Evolutionary conservation across 2,329 filamentous ascomycete genomes (phyloP).

Genomic region (Monosporascus cannonballus): DNA sequence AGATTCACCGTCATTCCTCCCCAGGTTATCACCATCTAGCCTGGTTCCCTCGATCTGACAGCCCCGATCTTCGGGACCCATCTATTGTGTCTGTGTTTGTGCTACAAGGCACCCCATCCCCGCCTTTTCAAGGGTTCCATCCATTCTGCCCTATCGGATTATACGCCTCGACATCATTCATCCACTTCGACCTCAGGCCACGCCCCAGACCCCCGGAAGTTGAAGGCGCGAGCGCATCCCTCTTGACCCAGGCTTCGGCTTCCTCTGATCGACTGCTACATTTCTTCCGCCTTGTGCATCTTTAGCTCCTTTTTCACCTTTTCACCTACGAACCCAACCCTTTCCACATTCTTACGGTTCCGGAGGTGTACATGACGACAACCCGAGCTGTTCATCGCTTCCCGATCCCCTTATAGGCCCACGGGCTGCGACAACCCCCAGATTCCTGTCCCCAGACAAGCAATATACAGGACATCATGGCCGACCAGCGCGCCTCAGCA

Average conservation of each 20-base stretch:
- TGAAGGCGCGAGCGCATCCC: background rate
- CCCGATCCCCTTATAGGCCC: constrained; percentile 26
- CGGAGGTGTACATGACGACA: constrained; percentile 26
- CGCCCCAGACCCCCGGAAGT: no score
- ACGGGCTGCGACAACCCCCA: constrained; percentile 21
- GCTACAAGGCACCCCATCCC: background rate
- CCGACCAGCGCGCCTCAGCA: constrained; percentile 20
- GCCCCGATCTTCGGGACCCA: background rate
- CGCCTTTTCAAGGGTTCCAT: background rate
- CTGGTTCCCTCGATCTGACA: background rate
- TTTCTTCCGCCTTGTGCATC: constrained; percentile 21
- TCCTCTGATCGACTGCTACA: background rate
- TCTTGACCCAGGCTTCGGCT: constrained; percentile 5
- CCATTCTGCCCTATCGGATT: background rate
- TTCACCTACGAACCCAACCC: constrained; percentile 4
- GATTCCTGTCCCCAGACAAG: constrained; percentile 27
- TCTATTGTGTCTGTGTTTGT: background rate
- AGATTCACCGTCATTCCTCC: background rate
- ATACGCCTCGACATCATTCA: constrained; percentile 1
- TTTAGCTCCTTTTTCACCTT: constrained; percentile 6
- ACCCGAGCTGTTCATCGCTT: constrained; percentile 18
- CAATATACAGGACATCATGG: constrained; percentile 27
- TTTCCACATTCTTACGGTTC: constrained; percentile 10
- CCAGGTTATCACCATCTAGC: background rate
- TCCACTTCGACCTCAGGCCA: background rate